Conservation (phyloP, 2,329 filamentous ascomycete species). For the Camillea tinctor region DNA sequence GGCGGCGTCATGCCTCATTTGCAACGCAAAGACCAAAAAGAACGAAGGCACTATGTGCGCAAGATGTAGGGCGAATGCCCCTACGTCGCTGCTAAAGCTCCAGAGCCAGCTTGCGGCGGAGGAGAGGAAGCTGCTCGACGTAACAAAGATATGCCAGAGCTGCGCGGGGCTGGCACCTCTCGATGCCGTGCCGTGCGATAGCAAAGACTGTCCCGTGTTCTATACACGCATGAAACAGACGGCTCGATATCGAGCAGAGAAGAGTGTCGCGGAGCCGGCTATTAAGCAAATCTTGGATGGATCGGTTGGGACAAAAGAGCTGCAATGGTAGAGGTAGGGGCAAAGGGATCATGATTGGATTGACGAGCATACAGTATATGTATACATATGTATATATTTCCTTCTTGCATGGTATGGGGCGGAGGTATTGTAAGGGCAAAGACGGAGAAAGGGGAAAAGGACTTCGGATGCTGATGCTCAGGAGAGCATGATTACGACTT, state of each 20-base stretch:
- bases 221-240: constrained; percentile 71
- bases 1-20: constrained; percentile 75
- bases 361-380: constrained; percentile 6
- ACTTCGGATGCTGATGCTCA: neutral
- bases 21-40: constrained; percentile 54
- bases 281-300: constrained; percentile 33
- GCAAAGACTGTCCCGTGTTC: constrained; percentile 89
- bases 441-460: neutral
- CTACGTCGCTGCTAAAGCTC: constrained; percentile 63
- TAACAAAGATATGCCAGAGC: constrained; percentile 72
- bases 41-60: constrained; percentile 50
- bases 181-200: constrained; percentile 84
- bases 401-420: neutral
- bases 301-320: constrained; percentile 25
- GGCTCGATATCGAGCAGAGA: constrained; percentile 44
- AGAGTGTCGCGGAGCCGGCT: constrained; percentile 35
- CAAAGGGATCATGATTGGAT: constrained; percentile 14
- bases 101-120: constrained; percentile 59
- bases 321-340: constrained; percentile 42
- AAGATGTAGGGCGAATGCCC: constrained; percentile 52
- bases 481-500: neutral
- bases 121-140: constrained; percentile 62
- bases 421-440: neutral
- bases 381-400: neutral
- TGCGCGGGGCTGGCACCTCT: constrained; percentile 72